Conservation (phyloP, 306 rosid genomes). For the Clitoria ternatea region DNA sequence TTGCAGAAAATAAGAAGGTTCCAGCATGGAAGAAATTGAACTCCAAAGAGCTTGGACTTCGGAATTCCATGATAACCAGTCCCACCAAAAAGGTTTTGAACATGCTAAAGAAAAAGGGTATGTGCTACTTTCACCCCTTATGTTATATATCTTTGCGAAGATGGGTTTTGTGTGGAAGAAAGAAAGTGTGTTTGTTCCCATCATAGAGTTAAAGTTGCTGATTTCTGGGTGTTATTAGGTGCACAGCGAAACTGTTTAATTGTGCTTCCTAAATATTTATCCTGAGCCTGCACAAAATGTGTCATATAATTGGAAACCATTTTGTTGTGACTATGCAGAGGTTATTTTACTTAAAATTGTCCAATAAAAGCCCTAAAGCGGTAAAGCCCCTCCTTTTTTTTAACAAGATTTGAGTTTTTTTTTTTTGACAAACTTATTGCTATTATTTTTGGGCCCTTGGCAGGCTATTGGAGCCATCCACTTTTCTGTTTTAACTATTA, state of each 20-base stretch:
- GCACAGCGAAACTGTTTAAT: not conserved
- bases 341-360: not conserved
- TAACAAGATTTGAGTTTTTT: not conserved
- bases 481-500: no score
- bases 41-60: slow-evolving; percentile 75
- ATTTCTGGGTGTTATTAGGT: not conserved
- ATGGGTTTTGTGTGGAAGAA: not conserved
- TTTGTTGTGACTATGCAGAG: slow-evolving; percentile 1
- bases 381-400: no score
- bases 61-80: slow-evolving; percentile 56
- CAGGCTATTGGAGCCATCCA: not conserved
- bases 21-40: slow-evolving; percentile 60
- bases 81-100: slow-evolving; percentile 66
- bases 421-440: not conserved
- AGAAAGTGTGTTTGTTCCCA: not conserved
- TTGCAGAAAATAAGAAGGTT: slow-evolving; percentile 33
- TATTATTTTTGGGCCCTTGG: not conserved
- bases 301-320: slow-evolving; percentile 1
- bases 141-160: not conserved
- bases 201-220: not conserved
- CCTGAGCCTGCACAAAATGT: not conserved
- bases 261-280: not conserved
- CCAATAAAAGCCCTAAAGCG: not conserved
- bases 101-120: slow-evolving; percentile 64
- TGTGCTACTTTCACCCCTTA: not conserved